Base-by-base conservation (phyloP, 352 stramenopile species). In the Globisporangium nagaii region DNA sequence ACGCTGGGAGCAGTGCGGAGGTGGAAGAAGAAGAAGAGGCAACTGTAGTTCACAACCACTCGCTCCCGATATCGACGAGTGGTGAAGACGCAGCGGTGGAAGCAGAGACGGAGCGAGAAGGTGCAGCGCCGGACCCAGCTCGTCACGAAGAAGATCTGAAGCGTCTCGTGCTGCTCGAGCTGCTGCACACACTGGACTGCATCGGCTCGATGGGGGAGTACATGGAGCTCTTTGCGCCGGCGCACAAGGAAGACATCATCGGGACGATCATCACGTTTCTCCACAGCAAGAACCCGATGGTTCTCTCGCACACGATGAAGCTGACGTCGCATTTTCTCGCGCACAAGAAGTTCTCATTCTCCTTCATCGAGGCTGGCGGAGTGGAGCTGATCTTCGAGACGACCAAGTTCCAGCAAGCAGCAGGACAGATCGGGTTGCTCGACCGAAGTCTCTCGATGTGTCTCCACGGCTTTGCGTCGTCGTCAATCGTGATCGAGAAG, bases 391-490 rank as follows among this genome's bases (percentile, higher is more conserved):
- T 93, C 17, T 88, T 93, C 34, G 63, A 67, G 3, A 71, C 80
- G 3, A 75, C 75, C 3, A 89, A 85, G 36, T 28, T 62, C 17
- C 68, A 88, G 25, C 73, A 93, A 47, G 65, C 66, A 19, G 64
- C 58, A 9, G 75, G 79, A 6, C 79, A 88, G 52, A 62, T 83
- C 32, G 77, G 75, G 2, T 24, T 88, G 1, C 53, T 92, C 15
- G 80, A 95, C 50, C 76, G 79, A 45, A 92, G 82, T 34, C 56
- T 93, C 1, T 90, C 81, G 0, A 93, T 95, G 82, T 95, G 84
- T 58, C 67, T 95, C 4, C 82, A 93, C 60, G 84, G 80, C 19
- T 75, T 95, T 19, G 82, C 84, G 15, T 95, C 84, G 22, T 92
- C 77, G 1, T 85, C 68, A 19, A 81, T 71, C 19, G 80, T 93